Percentiles rank a stretch among this genome's conserved stretches.
These are phyloP conservation scores for Oidiodendron maius DNA, from an alignment of 495 filamentous ascomycete species.

Conservation along the genomic window DNA sequence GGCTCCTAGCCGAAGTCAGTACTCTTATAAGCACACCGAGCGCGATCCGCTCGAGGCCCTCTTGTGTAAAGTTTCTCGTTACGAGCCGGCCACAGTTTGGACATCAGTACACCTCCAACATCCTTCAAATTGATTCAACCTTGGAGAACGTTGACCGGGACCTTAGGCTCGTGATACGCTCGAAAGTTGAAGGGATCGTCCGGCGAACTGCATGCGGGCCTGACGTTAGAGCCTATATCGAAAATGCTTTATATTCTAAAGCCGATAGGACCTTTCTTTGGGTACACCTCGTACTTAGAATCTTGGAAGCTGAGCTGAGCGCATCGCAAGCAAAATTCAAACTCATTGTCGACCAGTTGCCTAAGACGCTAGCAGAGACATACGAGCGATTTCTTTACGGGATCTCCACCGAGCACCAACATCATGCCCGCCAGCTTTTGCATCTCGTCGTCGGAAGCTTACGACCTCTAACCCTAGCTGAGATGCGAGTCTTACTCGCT, in stretches of 20 bases:
- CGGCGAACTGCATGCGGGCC: constrained; percentile 5
- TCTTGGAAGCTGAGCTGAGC: constrained; percentile 9
- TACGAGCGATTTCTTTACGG: constrained; percentile 16
- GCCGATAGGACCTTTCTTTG: constrained; percentile 23
- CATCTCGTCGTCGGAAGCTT: constrained; percentile 15
- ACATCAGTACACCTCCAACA: constrained; percentile 4
- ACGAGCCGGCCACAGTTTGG: constrained; percentile 19
- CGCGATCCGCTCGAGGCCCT: background rate
- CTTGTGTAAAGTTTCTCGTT: constrained; percentile 20
- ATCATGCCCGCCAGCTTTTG: constrained; percentile 9
- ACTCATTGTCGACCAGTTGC: constrained; percentile 14
- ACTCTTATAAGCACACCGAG: constrained; percentile 1
- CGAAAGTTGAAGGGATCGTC: constrained; percentile 12
- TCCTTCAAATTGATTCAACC: constrained; percentile 15
- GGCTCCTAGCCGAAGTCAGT: constrained; percentile 11
- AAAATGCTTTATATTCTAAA: constrained; percentile 11
- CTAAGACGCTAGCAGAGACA: constrained; percentile 7
- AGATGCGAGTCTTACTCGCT: constrained; percentile 19
- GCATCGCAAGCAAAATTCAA: constrained; percentile 14
- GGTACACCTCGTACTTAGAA: constrained; percentile 19
- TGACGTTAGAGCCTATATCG: constrained; percentile 8
- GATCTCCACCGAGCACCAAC: constrained; percentile 8
- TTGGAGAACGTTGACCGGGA: constrained; percentile 9
- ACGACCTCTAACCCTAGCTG: constrained; percentile 12
- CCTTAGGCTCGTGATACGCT: constrained; percentile 6